phyloP scores from a whole-genome alignment of 768 basidiomycete species.

The Boletus rufocinnamomeus region DNA sequence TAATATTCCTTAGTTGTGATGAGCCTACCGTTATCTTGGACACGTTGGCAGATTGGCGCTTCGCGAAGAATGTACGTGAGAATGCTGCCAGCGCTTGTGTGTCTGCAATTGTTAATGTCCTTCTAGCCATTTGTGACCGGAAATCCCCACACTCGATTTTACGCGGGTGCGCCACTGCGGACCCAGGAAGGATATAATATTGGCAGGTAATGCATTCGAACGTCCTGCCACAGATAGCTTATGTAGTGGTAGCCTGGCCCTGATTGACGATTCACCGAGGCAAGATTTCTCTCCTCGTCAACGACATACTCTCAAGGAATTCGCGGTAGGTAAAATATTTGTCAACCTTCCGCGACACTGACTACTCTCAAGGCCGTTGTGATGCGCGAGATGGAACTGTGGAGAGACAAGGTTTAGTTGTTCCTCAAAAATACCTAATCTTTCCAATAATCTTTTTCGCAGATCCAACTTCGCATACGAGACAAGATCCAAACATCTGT shows the following conservation, averaged over 20 bases:
- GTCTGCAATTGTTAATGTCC: constrained; percentile 1
- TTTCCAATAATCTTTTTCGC: neutral
- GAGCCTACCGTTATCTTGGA: constrained; percentile 90
- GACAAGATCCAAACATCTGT: constrained; percentile 91
- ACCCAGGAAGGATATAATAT: constrained; percentile 91
- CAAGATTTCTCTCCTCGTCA: constrained; percentile 87
- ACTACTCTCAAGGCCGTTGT: constrained; percentile 59
- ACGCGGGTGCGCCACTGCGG: constrained; percentile 87
- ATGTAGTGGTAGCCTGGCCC: constrained; percentile 56
- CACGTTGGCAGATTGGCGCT: constrained; percentile 82
- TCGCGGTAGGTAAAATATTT: constrained; percentile 53
- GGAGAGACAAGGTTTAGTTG: constrained; percentile 78
- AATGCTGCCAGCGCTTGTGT: neutral
- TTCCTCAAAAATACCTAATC: neutral
- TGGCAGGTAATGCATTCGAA: constrained; percentile 59
- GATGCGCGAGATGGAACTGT: constrained; percentile 95
- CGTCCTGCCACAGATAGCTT: constrained; percentile 2
- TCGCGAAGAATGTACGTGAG: constrained; percentile 70
- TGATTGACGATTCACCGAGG: constrained; percentile 82
- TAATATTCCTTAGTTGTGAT: constrained; percentile 54
- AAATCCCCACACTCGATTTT: constrained; percentile 75
- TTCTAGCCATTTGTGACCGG: constrained; percentile 69
- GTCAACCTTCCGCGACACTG: neutral
- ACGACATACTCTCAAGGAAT: constrained; percentile 91
- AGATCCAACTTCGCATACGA: constrained; percentile 89